phyloP scores from a whole-genome alignment of 306 rosid genomes.

The Phaseolus lunatus region DNA sequence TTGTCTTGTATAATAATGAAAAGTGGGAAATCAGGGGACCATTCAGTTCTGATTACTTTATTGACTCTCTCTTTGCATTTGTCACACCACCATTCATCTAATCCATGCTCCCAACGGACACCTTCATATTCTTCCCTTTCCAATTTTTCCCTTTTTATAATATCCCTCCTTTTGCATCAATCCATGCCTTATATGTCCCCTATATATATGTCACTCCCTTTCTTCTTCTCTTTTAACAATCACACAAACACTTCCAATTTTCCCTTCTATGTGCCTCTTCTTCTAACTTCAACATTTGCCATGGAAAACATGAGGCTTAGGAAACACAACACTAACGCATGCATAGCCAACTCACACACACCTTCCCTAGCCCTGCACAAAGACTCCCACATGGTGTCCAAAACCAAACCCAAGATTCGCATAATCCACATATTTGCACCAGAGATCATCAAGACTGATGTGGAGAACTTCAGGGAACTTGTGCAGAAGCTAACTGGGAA shows the following conservation, averaged over 20 bases:
- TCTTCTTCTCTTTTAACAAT: slow-evolving; percentile 27
- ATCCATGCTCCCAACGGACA: slow-evolving; percentile 62
- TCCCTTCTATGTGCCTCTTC: slow-evolving; percentile 15
- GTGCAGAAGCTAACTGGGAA: slow-evolving; percentile 91
- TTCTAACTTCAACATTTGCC: background rate
- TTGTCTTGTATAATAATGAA: slow-evolving; percentile 11
- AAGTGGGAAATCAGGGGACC: slow-evolving; percentile 53
- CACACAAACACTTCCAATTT: background rate
- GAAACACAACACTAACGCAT: slow-evolving; percentile 43
- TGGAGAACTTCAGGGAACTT: slow-evolving; percentile 75
- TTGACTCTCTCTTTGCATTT: slow-evolving; percentile 52
- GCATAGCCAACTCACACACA: slow-evolving; percentile 32
- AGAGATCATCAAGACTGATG: slow-evolving; percentile 87
- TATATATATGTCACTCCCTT: slow-evolving; percentile 27
- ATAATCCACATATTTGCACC: slow-evolving; percentile 93
- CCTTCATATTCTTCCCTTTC: background rate
- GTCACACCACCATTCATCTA: slow-evolving; percentile 64
- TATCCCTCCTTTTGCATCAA: background rate
- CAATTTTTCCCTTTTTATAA: background rate
- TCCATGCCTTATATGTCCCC: background rate
- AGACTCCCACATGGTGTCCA: slow-evolving; percentile 65
- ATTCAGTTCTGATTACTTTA: slow-evolving; percentile 49
- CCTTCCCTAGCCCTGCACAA: slow-evolving; percentile 59
- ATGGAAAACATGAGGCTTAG: slow-evolving; percentile 56
- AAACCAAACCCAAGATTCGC: slow-evolving; percentile 78